phyloP scores from a whole-genome alignment of 805 yeast genomes.

The Lachancea meyersii region DNA sequence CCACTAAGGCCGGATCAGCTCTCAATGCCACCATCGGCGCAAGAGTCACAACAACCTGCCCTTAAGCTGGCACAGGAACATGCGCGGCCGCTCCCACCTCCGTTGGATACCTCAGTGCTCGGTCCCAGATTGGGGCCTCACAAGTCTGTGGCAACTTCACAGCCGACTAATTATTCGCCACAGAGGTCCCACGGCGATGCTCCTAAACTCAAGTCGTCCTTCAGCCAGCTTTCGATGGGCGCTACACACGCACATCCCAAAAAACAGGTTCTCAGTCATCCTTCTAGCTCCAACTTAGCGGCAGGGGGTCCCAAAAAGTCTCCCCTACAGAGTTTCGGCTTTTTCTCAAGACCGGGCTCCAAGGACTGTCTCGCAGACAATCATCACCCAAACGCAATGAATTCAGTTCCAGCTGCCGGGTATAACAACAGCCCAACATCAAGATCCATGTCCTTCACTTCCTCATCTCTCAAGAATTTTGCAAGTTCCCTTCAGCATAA shows the following conservation, averaged over 20 bases:
- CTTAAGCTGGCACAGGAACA: slow-evolving; percentile 6
- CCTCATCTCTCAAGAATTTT: slow-evolving; percentile 30
- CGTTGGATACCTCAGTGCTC: slow-evolving; percentile 2
- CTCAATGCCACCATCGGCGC: neutral
- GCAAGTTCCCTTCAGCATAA: slow-evolving; percentile 33
- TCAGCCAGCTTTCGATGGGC: slow-evolving; percentile 27
- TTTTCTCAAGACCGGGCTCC: slow-evolving; percentile 28
- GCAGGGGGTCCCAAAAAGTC: slow-evolving; percentile 26
- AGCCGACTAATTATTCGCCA: slow-evolving; percentile 8
- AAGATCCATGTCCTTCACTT: slow-evolving; percentile 33
- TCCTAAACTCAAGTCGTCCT: slow-evolving; percentile 18
- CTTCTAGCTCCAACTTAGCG: slow-evolving; percentile 7
- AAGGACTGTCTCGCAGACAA: slow-evolving; percentile 16
- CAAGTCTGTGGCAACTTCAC: neutral
- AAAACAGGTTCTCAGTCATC: slow-evolving; percentile 10
- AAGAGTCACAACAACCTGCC: slow-evolving; percentile 2
- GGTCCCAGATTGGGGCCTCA: neutral
- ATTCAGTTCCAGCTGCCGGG: slow-evolving; percentile 10
- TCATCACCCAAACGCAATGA: slow-evolving; percentile 13
- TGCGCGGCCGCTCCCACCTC: slow-evolving; percentile 10
- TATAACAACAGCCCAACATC: slow-evolving; percentile 11
- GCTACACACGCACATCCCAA: slow-evolving; percentile 15
- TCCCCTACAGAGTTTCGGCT: slow-evolving; percentile 30
- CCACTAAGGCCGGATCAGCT: neutral
- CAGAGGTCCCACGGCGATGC: slow-evolving; percentile 21